Evolutionary conservation across 306 rosid species (phyloP).

Genomic region (Glycyrrhiza uralensis): DNA sequence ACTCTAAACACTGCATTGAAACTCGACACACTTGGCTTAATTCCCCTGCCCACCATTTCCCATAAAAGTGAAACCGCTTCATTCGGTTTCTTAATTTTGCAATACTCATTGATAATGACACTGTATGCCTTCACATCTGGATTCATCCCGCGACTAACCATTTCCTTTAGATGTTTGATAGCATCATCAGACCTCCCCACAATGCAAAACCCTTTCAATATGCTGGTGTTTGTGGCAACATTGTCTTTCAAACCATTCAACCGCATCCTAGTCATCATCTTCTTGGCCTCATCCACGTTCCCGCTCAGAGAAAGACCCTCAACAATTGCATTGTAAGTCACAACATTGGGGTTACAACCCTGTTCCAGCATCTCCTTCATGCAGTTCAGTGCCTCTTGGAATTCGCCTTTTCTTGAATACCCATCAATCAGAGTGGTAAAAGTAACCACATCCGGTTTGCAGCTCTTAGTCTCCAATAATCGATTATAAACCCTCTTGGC

Average conservation of each 20-base stretch:
- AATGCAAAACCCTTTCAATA: conserved; percentile 50
- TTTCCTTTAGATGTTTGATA: conserved; percentile 32
- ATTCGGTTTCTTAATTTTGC: conserved; percentile 38
- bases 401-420: conserved; percentile 44
- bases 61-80: conserved; percentile 43
- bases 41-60: conserved; percentile 43
- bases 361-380: conserved; percentile 40
- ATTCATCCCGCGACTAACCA: conserved; percentile 37
- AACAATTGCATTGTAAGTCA: conserved; percentile 50
- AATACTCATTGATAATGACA: conserved; percentile 41
- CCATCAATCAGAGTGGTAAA: conserved; percentile 54
- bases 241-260: conserved; percentile 49
- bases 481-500: conserved; percentile 32
- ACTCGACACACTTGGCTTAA: conserved; percentile 44
- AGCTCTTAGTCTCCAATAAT: conserved; percentile 28
- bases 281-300: conserved; percentile 44
- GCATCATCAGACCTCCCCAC: conserved; percentile 47
- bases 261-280: conserved; percentile 52
- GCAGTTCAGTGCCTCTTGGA: conserved; percentile 34
- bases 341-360: conserved; percentile 38
- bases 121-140: conserved; percentile 42
- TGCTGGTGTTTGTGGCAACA: conserved; percentile 42
- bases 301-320: conserved; percentile 51
- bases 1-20: conserved; percentile 41
- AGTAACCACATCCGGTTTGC: conserved; percentile 44